phyloP scores from a whole-genome alignment of 176 grass and related monocot genomes.

The Oryza glaberrima region DNA sequence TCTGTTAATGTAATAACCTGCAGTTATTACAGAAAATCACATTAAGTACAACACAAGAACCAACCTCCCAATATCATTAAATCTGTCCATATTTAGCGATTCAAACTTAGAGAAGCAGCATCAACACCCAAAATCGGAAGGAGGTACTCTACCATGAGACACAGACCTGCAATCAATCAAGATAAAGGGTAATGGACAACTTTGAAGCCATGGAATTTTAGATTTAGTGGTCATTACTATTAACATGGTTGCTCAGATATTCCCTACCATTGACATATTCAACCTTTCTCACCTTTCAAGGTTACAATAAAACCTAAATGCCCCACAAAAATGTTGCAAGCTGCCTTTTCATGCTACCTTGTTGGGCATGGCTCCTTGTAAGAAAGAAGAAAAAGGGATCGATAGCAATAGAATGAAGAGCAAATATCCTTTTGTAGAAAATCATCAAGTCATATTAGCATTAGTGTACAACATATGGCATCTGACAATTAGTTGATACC shows the following conservation, averaged over 20 bases:
- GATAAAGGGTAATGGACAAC: constrained; percentile 82
- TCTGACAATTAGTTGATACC: neutral
- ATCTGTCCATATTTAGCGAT: constrained; percentile 45
- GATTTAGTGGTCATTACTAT: constrained; percentile 44
- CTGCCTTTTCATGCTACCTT: constrained; percentile 69
- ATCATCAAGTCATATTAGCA: constrained; percentile 25
- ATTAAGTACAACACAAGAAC: constrained; percentile 34
- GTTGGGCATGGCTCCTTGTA: constrained; percentile 66
- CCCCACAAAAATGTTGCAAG: constrained; percentile 52
- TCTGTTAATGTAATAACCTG: constrained; percentile 83
- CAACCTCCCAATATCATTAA: constrained; percentile 25
- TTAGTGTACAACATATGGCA: constrained; percentile 12
- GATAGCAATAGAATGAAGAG: constrained; percentile 52
- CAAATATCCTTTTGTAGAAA: constrained; percentile 40
- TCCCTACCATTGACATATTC: constrained; percentile 57
- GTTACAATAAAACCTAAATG: constrained; percentile 66
- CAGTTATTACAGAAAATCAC: constrained; percentile 31
- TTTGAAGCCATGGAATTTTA: constrained; percentile 55
- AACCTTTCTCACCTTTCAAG: constrained; percentile 75
- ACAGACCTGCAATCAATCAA: constrained; percentile 93
- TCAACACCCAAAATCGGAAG: constrained; percentile 77
- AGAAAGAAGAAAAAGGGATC: constrained; percentile 63
- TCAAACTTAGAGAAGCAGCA: constrained; percentile 77
- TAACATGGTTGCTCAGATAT: constrained; percentile 48
- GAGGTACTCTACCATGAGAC: constrained; percentile 55